Conservation (phyloP, 352 stramenopile species). For the Pythium guiyangense region DNA sequence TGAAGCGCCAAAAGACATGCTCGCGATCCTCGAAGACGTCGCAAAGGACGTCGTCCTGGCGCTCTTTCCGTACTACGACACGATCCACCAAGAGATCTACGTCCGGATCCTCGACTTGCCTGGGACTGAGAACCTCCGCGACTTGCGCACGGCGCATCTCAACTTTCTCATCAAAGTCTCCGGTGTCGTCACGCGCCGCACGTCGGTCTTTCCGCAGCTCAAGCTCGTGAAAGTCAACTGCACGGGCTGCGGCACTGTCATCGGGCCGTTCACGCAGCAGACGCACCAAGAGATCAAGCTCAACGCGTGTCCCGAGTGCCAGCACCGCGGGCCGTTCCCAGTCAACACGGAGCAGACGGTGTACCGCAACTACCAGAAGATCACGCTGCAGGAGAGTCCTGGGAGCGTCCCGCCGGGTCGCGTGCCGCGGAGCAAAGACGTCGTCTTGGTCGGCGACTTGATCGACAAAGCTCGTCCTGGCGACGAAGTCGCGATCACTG, state of each 20-base stretch:
- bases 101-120: constrained; percentile 96
- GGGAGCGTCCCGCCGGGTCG: constrained; percentile 95
- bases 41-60: constrained; percentile 88
- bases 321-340: constrained; percentile 88
- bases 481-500: constrained; percentile 99
- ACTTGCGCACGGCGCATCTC: constrained; percentile 93
- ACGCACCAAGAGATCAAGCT: constrained; percentile 78
- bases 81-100: constrained; percentile 97
- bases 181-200: constrained; percentile 96
- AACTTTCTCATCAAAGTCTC: constrained; percentile 98
- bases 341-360: constrained; percentile 94
- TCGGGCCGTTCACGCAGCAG: constrained; percentile 89
- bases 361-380: constrained; percentile 99
- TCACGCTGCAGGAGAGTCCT: constrained; percentile 96
- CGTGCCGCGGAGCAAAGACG: constrained; percentile 97
- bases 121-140: constrained; percentile 94
- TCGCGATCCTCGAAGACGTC: constrained; percentile 87
- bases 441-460: constrained; percentile 96
- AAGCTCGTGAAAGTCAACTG: constrained; percentile 96
- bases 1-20: constrained; percentile 96
- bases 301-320: constrained; percentile 91
- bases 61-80: constrained; percentile 97
- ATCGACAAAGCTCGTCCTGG: constrained; percentile 96
- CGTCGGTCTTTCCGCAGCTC: constrained; percentile 97
- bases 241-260: constrained; percentile 76